Evolutionary conservation across 805 yeast genomes (phyloP).

Genomic region (Geotrichum ghanense): DNA sequence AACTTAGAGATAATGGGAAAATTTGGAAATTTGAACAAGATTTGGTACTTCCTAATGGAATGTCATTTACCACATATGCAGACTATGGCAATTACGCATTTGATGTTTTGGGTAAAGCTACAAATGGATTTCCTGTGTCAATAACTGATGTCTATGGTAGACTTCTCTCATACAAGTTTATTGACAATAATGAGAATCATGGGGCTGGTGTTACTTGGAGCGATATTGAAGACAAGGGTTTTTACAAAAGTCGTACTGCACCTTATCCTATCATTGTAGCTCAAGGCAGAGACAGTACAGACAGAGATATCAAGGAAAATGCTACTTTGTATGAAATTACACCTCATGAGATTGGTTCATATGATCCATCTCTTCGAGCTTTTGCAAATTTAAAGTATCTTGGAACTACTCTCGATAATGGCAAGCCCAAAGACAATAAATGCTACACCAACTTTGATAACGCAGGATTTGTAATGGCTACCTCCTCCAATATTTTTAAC

Average conservation of each 20-base stretch:
- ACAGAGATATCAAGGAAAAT: conserved; percentile 41
- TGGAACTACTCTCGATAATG: conserved; percentile 54
- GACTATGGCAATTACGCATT: conserved; percentile 31
- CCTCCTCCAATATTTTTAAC: conserved; percentile 37
- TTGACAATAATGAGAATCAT: conserved; percentile 40
- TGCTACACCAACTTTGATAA: conserved; percentile 66
- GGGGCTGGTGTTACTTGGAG: conserved; percentile 47
- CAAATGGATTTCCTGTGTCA: conserved; percentile 59
- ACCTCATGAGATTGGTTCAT: conserved; percentile 73
- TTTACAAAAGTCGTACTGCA: conserved; percentile 45
- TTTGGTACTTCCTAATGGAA: conserved; percentile 48
- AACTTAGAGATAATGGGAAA: conserved; percentile 32
- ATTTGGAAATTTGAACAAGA: conserved; percentile 57
- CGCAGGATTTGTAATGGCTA: conserved; percentile 63
- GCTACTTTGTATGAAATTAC: conserved; percentile 41
- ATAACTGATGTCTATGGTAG: conserved; percentile 77
- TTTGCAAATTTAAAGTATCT: conserved; percentile 57
- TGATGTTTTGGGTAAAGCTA: conserved; percentile 27
- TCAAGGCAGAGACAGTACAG: conserved; percentile 30
- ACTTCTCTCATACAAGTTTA: conserved; percentile 51
- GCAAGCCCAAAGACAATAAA: conserved; percentile 33
- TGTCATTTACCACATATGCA: conserved; percentile 34
- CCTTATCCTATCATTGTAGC: conserved; percentile 54
- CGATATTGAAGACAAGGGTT: conserved; percentile 42
- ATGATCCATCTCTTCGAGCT: conserved; percentile 64